phyloP scores from a whole-genome alignment of 1,139 yeast genomes.

The Suhomyces wounanorum region DNA sequence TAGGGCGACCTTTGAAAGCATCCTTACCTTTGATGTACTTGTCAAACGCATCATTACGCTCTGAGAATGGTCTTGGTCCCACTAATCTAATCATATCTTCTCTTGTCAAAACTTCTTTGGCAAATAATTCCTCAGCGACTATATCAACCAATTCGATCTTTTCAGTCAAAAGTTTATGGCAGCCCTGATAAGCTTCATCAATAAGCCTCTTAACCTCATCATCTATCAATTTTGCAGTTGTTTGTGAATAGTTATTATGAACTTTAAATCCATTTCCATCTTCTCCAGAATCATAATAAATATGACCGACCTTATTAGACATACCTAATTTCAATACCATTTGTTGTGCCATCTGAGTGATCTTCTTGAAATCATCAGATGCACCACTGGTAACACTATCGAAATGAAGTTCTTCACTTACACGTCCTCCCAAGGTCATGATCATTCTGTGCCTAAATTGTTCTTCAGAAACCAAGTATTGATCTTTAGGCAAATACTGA shows the following conservation, averaged over 20 bases:
- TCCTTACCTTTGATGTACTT: slow-evolving; percentile 62
- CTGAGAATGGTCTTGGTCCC: slow-evolving; percentile 90
- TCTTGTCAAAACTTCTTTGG: slow-evolving; percentile 84
- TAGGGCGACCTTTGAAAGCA: slow-evolving; percentile 29
- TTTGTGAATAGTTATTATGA: slow-evolving; percentile 70
- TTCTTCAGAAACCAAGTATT: slow-evolving; percentile 73
- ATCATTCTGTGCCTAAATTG: slow-evolving; percentile 90
- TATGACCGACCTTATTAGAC: slow-evolving; percentile 82
- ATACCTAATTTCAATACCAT: slow-evolving; percentile 94
- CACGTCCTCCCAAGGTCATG: slow-evolving; percentile 97
- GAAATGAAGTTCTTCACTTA: slow-evolving; percentile 90
- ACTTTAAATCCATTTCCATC: slow-evolving; percentile 51
- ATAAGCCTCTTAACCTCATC: slow-evolving; percentile 69
- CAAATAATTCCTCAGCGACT: slow-evolving; percentile 83
- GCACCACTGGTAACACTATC: slow-evolving; percentile 93
- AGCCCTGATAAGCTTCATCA: slow-evolving; percentile 54
- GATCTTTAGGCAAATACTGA: slow-evolving; percentile 95
- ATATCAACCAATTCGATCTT: slow-evolving; percentile 72
- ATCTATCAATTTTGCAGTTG: slow-evolving; percentile 67
- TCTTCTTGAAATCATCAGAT: slow-evolving; percentile 92
- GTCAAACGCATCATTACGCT: slow-evolving; percentile 89
- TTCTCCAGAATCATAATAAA: slow-evolving; percentile 62
- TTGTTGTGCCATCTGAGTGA: slow-evolving; percentile 86
- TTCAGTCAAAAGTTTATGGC: slow-evolving; percentile 65
- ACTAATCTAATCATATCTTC: slow-evolving; percentile 86